A percentile compares a stretch with the other conserved stretches of the same genome.
These are phyloP conservation scores for Oryza brachyantha DNA, from an alignment of 176 grass and related monocot species.

Conservation along the genomic window DNA sequence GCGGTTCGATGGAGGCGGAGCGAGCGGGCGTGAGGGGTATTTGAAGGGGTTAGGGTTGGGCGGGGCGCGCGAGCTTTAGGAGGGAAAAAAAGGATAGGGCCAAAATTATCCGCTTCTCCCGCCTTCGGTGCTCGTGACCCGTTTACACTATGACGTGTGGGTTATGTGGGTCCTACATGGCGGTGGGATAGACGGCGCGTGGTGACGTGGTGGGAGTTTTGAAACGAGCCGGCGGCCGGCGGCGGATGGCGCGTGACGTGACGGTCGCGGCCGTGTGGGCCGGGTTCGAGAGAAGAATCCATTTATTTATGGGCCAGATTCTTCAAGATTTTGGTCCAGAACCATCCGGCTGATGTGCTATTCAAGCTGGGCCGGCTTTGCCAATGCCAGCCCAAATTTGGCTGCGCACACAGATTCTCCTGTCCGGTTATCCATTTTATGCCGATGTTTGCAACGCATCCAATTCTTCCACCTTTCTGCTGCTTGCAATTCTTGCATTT, in stretches of 20 bases:
- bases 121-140: no score
- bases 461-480: no score
- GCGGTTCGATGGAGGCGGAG: neutral
- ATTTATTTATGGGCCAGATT: neutral
- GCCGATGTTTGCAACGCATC: no score
- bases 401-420: neutral
- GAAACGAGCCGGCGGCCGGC: slow-evolving; percentile 23
- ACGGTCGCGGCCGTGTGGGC: neutral
- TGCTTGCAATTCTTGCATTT: no score
- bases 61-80: slow-evolving; percentile 15
- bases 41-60: slow-evolving; percentile 37
- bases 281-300: neutral
- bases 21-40: neutral
- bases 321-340: no score
- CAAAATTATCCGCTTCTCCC: neutral
- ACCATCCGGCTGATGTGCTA: neutral
- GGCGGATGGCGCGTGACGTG: neutral
- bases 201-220: neutral
- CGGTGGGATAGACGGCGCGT: neutral
- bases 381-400: neutral
- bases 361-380: neutral
- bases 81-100: slow-evolving; percentile 31
- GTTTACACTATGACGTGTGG: neutral
- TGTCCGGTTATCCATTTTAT: no score
- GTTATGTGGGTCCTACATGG: neutral